Base-by-base conservation (phyloP, 2,329 filamentous ascomycete species). In the Claviceps pazoutovae region DNA sequence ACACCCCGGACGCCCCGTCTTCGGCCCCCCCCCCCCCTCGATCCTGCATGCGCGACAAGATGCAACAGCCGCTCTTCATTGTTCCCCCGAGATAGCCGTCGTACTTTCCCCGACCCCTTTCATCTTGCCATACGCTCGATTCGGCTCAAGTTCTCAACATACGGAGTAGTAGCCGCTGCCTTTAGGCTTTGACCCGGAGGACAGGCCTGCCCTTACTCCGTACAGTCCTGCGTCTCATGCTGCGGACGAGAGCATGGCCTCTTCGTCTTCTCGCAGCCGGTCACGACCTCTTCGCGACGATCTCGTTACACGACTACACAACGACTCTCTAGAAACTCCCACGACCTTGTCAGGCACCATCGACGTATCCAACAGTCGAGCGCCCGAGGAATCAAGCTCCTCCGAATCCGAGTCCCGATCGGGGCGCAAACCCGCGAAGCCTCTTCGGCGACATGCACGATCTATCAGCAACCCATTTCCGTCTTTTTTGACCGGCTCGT, bases 391-490 rank as follows among this genome's bases (percentile, higher is more conserved):
- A 53, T 69, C 69, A 42, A 73, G 68, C 62, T 75, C 73, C 41
- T 71, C 68, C 53, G 72, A 73, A 54, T 69, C 69, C 53, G 67
- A 71, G 52, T 59, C 66, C 48, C 63, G 66, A 54, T 62, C 63
- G 7, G 56, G 56, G 46, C 60, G 53, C 50, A 61, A 55, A 45
- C 46, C 55, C 48, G 55, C 50, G 55, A 58, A 41, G 36, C 46
- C 41, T 34, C 54, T 56, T 21, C 56, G 63, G 14, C 54, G 57
- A 43, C 64, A 68, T 51, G 57, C 57, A 11, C 66, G 86, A 51
- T 90, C 87, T 51, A 79, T 85, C 71, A 93, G 87, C 73, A 83
- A 91, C 61, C 86, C 87, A 11, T 85, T 91, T 57, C 83, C 86
- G 7, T 82, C 80, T 17, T 68, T 89, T 36, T 87, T 90, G 62